Base-by-base conservation (phyloP, 2,329 filamentous ascomycete genomes). In the Leptosphaerulina australis region DNA sequence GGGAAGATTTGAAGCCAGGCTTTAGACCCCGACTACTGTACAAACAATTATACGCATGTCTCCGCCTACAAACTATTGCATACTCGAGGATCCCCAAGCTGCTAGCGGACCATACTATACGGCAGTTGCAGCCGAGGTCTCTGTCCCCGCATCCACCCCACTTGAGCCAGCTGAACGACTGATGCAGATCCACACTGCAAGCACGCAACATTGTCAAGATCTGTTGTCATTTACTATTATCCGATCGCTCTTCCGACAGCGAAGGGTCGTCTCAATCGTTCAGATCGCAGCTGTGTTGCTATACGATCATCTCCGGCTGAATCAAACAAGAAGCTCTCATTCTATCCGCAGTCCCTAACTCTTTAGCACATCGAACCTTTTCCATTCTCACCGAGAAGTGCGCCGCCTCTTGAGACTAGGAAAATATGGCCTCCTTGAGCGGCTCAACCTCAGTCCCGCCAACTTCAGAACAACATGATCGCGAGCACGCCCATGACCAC, bases 141-240 rank as follows among this genome's bases (percentile, higher is more conserved):
- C 24, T 8, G 20, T 34, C 48, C 48, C 48, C 48, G 48, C 48
- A 51, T 41, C 12, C 36, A 51, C 48, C 48, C 48, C 48, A 51
- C 48, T 40, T 31, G 17, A 24, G 33, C 20, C 15, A 37, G 30
- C 37, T 46, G 31, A 46, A 43, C 41, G 43, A 36, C 41, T 45
- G 31, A 43, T 2, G 11, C 10, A 46, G 41, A 26, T 46, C 48
- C 48, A 51, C 48, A 37, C 11, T 11, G 22, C 15, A 29, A 51
- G 41, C 48, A 51, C 41, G 48, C 48, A 51, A 51, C 41, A 43
- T 14, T 9, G n/a, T 14, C 7, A 10, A 5, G 15, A 24, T 24
- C 12, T 51, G 31, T 37, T 51, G 48, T 46, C 38, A 45, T 45
- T 14, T 11, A 44, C 9, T 4, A 17, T 18, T 5, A 22, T n/a